phyloP scores from a whole-genome alignment of 208 protist genomes.

The Phytomonas sp. region DNA sequence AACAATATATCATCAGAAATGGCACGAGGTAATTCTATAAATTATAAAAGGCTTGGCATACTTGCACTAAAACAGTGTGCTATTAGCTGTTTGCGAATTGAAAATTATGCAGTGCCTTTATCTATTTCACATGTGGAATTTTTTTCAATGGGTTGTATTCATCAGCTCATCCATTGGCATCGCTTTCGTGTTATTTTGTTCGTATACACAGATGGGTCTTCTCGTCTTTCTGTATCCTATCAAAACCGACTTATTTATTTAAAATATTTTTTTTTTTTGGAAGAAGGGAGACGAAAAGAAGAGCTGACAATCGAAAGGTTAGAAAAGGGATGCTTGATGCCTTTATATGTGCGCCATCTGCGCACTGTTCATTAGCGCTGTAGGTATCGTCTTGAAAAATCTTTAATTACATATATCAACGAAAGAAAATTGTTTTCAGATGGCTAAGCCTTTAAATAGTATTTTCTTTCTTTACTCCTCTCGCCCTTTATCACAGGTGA shows the following conservation, averaged over 20 bases:
- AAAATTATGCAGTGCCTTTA: background rate
- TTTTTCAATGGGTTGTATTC: background rate
- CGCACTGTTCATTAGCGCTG: background rate
- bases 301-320: constrained; percentile 4
- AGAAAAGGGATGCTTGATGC: constrained; percentile 7
- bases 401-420: background rate
- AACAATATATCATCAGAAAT: background rate
- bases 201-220: background rate
- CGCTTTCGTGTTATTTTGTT: background rate
- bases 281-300: background rate
- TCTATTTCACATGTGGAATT: background rate
- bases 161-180: background rate
- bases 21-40: background rate
- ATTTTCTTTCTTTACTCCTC: constrained; percentile 2
- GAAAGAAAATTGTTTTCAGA: background rate
- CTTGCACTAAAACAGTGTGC: background rate
- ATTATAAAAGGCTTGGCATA: background rate
- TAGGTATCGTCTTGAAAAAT: background rate
- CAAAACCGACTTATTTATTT: background rate
- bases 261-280: background rate
- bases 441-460: background rate
- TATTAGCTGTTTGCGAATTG: background rate
- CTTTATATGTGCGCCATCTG: background rate
- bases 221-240: background rate
- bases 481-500: background rate